Base-by-base conservation (phyloP, 1,139 yeast species). In the Geotrichum aggregatum region DNA sequence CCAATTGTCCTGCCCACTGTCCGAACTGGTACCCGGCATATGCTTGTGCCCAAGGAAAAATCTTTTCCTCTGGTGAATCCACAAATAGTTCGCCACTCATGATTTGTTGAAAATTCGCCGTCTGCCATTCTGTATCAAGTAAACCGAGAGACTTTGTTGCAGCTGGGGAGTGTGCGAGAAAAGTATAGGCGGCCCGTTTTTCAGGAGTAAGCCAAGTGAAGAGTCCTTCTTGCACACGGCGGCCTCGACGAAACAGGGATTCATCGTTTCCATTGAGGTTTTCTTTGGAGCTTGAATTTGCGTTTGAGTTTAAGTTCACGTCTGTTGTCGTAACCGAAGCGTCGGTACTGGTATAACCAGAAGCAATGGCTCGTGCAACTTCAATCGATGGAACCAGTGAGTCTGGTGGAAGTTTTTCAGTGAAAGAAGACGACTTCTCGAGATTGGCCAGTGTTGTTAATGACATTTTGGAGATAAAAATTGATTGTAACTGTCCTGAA, bases 1-100 rank as follows among this genome's bases (percentile, higher is more conserved):
- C 98, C 58, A 92, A 72, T 67, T 92, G 98, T 1, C 98, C 98
- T 0, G 98, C 97, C 80, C 92, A 92, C 60, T 79, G 82, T 2
- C 98, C 98, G 72, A 92, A 92, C 65, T 92, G 98, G 76, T 86
- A 88, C 1, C 98, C 98, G 1, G 98, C 96, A 67, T 92, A 92
- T 0, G 94, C 87, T 66, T 85, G 91, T 6, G 96, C 80, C 69
- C 86, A 91, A 0, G 98, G 98, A 61, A 80, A 80, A n/a, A n/a
- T n/a, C n/a, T n/a, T n/a, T n/a, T n/a, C n/a, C n/a, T n/a, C n/a
- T n/a, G n/a, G n/a, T n/a, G n/a, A n/a, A n/a, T n/a, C n/a, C n/a
- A 67, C 61, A 30, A 78, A 68, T 34, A 69, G 64, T 54, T 82
- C 75, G 1, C 98, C 97, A 55, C 83, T 74, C 5, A 87, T 80